Evolutionary conservation across 164 flowering plant genomes (phyloP).

Genomic region (Malania oleifera): DNA sequence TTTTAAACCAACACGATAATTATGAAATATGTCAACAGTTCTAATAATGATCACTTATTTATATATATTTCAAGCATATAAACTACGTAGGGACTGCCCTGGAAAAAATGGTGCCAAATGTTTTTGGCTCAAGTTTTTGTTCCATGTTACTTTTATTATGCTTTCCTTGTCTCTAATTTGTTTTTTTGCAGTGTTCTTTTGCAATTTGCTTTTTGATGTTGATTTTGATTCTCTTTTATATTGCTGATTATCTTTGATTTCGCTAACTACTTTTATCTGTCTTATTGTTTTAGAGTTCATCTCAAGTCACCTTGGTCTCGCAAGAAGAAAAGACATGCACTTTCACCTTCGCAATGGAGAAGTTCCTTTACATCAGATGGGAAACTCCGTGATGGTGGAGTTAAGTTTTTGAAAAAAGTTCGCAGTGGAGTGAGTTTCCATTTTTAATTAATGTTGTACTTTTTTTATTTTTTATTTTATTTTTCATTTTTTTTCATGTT

Average conservation of each 20-base stretch:
- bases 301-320: slow-evolving; percentile 1
- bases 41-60: no score
- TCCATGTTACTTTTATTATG: no score
- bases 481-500: not conserved
- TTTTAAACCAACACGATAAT: no score
- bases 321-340: not conserved
- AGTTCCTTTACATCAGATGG: slow-evolving; percentile 2
- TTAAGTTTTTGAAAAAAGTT: not conserved
- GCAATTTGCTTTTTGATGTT: not conserved
- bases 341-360: not conserved
- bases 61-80: no score
- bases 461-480: not conserved
- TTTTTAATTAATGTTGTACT: not conserved
- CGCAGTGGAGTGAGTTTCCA: not conserved
- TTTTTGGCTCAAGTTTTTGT: no score
- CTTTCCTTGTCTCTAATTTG: no score
- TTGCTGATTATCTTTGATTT: not conserved
- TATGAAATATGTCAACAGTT: no score
- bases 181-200: not conserved
- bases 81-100: no score
- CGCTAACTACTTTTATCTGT: not conserved
- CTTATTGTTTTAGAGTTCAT: not conserved
- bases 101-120: no score
- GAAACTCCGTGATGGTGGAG: slow-evolving; percentile 3
- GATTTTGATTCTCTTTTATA: no score